Base-by-base conservation (phyloP, 2,329 filamentous ascomycete genomes). In the Podosphaera xanthii region DNA sequence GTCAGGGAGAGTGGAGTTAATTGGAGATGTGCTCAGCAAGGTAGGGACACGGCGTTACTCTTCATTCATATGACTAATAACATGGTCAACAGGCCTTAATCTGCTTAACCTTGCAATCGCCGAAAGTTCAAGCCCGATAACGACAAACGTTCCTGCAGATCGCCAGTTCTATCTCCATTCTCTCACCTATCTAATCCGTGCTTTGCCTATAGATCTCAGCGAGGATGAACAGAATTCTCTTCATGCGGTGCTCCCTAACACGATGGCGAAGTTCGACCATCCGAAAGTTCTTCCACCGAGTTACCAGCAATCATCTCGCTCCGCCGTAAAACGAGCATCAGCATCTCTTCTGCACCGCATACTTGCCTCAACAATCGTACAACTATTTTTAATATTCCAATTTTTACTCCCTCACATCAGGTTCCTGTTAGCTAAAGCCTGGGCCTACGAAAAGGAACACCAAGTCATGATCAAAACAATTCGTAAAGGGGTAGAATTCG, bases 361-460 rank as follows among this genome's bases (percentile, higher is more conserved):
- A 2, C 74, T 83, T 0, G 80, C 81, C 4, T 72, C 73, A 22
- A 67, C 72, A 1, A 79, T 84, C 6, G 70, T 84, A 54, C 74
- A 79, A 40, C 59, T 81, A 1, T 80, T 86, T 63, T 68, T 86
- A 4, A 63, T 83, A 6, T 60, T 80, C 34, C 78, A 82, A 58
- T 74, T 84, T 55, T 62, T 84, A 14, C 68, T 83, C 9, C 82
- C 83, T 1, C 84, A 83, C 65, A 65, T 82, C 38, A 75, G 78
- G 62, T 65, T 76, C 3, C 68, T 84, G 10, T 63, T 82, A 12
- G 72, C 73, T 14, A 70, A 75, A 14, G 73, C 77, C 14, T 82
- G 81, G 62, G 72, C 75, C 56, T 82, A 83, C 62, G 84, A 89
- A 67, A 76, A 81, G 14, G 76, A 80, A 63, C 79, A 87, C 69